Conservation (phyloP, 768 basidiomycete species). For the Sutorius australiensis region DNA sequence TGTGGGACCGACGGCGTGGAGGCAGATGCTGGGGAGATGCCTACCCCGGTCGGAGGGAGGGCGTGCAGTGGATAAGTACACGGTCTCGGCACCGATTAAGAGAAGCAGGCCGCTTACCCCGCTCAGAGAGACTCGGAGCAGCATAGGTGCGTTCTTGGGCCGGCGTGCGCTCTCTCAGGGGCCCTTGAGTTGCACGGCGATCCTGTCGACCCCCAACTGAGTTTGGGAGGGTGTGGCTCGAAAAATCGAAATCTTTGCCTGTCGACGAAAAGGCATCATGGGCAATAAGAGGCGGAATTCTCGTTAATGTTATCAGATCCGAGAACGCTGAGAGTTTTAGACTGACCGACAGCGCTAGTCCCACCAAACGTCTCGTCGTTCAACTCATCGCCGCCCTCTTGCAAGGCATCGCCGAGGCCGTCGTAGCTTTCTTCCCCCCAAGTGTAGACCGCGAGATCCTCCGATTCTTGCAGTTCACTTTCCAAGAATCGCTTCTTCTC, state of each 20-base stretch:
- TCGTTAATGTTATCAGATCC: conserved; percentile 15
- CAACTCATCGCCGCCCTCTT: conserved; percentile 87
- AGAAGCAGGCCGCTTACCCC: conserved; percentile 24
- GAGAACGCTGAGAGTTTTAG: neutral
- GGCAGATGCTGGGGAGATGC: conserved; percentile 36
- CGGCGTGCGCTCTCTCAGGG: conserved; percentile 26
- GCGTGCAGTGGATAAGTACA: conserved; percentile 11
- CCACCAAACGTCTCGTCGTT: conserved; percentile 97
- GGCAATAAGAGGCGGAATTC: neutral
- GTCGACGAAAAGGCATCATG: conserved; percentile 7
- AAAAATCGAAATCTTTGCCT: conserved; percentile 94
- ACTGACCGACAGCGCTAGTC: conserved; percentile 66
- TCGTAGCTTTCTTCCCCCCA: conserved; percentile 93
- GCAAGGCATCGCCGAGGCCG: conserved; percentile 80
- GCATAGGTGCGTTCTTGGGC: conserved; percentile 21
- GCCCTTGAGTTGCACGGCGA: conserved; percentile 21
- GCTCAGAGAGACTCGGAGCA: conserved; percentile 23
- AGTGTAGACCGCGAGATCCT: conserved; percentile 86
- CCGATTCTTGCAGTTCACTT: conserved; percentile 50
- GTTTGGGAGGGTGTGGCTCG: conserved; percentile 40
- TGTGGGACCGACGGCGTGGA: conserved; percentile 24
- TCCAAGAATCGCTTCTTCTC: conserved; percentile 57
- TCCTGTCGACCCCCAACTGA: conserved; percentile 12
- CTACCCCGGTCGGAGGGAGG: conserved; percentile 15
- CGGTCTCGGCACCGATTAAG: neutral